Base-by-base conservation (phyloP, 202 grass and related monocot genomes). In the Dendrocalamus latiflorus region DNA sequence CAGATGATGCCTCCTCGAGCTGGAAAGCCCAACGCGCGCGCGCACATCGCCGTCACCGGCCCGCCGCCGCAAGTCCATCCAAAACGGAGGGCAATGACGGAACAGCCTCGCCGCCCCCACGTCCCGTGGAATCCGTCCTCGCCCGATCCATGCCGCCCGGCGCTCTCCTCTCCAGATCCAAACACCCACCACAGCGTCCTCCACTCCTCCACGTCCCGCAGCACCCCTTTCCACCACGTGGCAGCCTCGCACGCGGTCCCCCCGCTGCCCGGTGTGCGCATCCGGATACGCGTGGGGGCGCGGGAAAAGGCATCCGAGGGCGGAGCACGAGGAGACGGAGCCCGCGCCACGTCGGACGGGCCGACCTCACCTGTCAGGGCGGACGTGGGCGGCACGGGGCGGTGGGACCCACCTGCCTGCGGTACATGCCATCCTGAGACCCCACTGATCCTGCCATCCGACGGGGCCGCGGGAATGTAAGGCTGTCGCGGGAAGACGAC, bases 231-330 rank as follows among this genome's bases (percentile, higher is more conserved):
- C n/a, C 0, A 6, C 54, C 65, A 88, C 91, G 88, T 83, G 81
- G 74, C 85, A 18, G 5, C 0, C n/a, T 8, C 24, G 5, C 54
- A 21, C 68, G 58, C 30, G 84, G 3, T 49, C 57, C 18, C 7
- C n/a, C 1, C 56, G 50, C 39, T 86, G 87, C 9, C 8, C 71
- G 56, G 24, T 75, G 82, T 78, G 45, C n/a, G 11, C 37, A 8
- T 13, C 3, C 57, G 22, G 7, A 51, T 16, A 67, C 48, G 41
- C 61, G 24, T 51, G 42, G 73, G 53, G 10, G 21, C 12, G 41
- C 37, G 79, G 76, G 63, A 36, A 74, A 84, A 70, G 77, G 94
- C 68, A 97, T 97, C 94, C 94, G 80, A 94, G 91, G 89, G 65
- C 81, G 70, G 80, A 81, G 90, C 88, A 87, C 92, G 90, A 89